Evolutionary conservation across 306 rosid species (phyloP).

Genomic region (Psophocarpus tetragonolobus): DNA sequence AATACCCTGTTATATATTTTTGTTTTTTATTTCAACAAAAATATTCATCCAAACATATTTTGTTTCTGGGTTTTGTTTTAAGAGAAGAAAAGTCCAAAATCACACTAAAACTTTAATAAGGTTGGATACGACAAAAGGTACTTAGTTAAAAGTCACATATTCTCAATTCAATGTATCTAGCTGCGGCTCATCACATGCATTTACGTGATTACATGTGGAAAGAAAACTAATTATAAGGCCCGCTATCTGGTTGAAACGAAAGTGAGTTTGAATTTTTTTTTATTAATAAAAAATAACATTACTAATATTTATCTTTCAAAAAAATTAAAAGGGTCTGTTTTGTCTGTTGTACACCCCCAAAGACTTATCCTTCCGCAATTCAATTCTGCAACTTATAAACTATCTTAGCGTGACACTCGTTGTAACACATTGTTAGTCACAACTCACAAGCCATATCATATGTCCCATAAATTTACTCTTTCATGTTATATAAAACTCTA

Average conservation of each 20-base stretch:
- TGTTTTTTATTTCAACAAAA: too few species aligned
- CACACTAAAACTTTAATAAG: not conserved
- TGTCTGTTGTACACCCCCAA: not conserved
- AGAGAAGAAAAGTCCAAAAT: not conserved
- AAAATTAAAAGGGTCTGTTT: not conserved
- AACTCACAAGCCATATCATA: not conserved
- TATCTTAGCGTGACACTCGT: not conserved
- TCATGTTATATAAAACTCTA: not conserved
- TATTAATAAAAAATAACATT: too few species aligned
- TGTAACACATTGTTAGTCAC: not conserved
- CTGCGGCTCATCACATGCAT: not conserved
- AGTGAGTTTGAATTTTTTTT: too few species aligned
- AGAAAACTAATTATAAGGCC: too few species aligned
- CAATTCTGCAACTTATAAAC: not conserved
- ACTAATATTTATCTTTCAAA: too few species aligned
- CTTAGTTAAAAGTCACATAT: not conserved
- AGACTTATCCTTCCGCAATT: not conserved
- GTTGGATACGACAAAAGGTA: not conserved
- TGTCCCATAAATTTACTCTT: not conserved
- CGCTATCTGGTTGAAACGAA: too few species aligned
- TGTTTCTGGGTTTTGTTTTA: not conserved
- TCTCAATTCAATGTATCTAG: slow-evolving; percentile 6
- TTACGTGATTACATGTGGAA: not conserved
- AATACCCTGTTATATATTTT: too few species aligned
- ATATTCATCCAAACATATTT: too few species aligned